phyloP scores from a whole-genome alignment of 768 basidiomycete species.

The Tulasnella sp. region DNA sequence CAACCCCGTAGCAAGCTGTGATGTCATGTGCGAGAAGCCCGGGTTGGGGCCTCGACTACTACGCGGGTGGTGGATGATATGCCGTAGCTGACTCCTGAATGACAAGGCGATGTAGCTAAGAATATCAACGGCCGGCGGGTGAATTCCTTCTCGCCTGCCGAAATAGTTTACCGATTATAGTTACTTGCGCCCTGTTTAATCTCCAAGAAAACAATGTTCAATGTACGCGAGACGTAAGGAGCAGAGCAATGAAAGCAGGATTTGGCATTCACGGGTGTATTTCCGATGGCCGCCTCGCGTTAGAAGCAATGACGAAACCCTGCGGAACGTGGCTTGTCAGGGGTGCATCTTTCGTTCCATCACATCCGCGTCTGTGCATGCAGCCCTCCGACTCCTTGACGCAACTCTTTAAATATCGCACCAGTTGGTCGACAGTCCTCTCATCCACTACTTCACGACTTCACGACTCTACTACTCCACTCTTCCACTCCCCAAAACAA shows the following conservation, averaged over 20 bases:
- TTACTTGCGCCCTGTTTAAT: background rate
- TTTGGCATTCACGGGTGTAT: background rate
- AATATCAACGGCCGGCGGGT: background rate
- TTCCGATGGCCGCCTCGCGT: background rate
- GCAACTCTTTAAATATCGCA: too few species aligned
- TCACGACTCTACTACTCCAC: too few species aligned
- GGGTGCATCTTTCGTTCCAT: too few species aligned
- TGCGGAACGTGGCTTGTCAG: background rate
- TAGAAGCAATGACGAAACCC: background rate
- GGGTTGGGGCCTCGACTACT: background rate
- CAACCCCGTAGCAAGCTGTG: background rate
- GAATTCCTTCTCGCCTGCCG: background rate
- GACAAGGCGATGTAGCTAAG: background rate
- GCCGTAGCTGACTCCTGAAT: background rate
- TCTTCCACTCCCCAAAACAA: too few species aligned
- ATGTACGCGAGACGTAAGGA: background rate
- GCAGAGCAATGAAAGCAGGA: background rate
- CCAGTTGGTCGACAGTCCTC: too few species aligned
- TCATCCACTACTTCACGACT: too few species aligned
- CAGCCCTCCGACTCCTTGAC: too few species aligned
- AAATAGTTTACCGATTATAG: background rate
- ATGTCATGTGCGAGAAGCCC: background rate
- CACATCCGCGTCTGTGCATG: too few species aligned
- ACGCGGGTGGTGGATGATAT: background rate
- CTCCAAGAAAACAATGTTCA: background rate